Conservation (phyloP, 2,329 filamentous ascomycete species). For the Sclerotinia borealis region DNA sequence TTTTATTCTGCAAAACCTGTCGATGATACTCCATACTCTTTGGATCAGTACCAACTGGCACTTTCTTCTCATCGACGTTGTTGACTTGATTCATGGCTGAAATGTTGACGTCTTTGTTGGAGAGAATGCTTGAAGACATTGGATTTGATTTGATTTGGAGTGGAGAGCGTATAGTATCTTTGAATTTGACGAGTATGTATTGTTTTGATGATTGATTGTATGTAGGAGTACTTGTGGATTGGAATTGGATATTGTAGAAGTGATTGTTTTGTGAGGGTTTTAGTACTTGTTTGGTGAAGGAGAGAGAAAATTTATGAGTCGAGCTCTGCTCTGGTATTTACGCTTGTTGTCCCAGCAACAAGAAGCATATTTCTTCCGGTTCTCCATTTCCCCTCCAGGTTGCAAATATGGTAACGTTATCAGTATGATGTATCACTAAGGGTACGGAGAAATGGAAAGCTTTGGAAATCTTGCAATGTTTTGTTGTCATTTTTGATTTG, state of each 20-base stretch:
- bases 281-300: neutral
- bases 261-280: neutral
- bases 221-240: neutral
- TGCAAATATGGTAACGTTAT: neutral
- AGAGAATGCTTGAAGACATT: conserved; percentile 57
- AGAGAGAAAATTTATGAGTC: conserved; percentile 9
- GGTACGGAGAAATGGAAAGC: neutral
- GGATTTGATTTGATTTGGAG: conserved; percentile 7
- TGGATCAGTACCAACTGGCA: conserved; percentile 33
- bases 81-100: conserved; percentile 33
- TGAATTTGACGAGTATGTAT: neutral
- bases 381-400: conserved; percentile 4
- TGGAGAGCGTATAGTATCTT: neutral
- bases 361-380: conserved; percentile 1
- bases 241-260: neutral
- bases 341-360: conserved; percentile 4
- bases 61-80: conserved; percentile 21
- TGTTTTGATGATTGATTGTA: neutral
- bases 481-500: neutral
- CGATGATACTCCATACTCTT: conserved; percentile 75
- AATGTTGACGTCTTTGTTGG: conserved; percentile 60
- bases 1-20: conserved; percentile 66
- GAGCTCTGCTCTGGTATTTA: conserved; percentile 3
- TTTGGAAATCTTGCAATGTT: neutral
- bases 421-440: neutral